phyloP scores from a whole-genome alignment of 2,329 filamentous ascomycete genomes.

The Fusarium praegraminearum region DNA sequence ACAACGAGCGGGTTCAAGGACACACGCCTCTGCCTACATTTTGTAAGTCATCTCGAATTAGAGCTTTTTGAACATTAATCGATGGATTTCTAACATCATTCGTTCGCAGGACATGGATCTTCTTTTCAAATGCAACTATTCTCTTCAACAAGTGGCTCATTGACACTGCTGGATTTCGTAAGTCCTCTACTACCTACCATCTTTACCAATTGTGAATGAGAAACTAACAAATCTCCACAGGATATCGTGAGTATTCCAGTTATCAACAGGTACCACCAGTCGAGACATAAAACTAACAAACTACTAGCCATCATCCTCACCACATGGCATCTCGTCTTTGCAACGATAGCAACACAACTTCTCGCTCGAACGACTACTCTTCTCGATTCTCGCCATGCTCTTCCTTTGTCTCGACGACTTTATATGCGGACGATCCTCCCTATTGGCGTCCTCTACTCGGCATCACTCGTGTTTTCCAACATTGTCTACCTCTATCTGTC shows the following conservation, averaged over 20 bases:
- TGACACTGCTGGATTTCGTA: constrained; percentile 79
- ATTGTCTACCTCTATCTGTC: constrained; percentile 75
- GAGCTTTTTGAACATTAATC: neutral
- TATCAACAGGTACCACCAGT: neutral
- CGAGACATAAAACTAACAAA: constrained; percentile 23
- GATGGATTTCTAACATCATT: constrained; percentile 22
- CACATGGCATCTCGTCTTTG: constrained; percentile 76
- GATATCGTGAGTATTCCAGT: constrained; percentile 50
- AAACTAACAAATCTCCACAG: constrained; percentile 38
- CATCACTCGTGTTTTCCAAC: constrained; percentile 75
- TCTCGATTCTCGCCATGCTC: constrained; percentile 71
- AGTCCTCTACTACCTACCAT: constrained; percentile 52
- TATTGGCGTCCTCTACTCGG: constrained; percentile 74
- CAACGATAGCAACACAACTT: constrained; percentile 73
- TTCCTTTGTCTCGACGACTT: constrained; percentile 70
- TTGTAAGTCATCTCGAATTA: constrained; percentile 40
- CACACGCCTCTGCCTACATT: constrained; percentile 54
- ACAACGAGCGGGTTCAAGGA: constrained; percentile 17
- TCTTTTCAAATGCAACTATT: constrained; percentile 86
- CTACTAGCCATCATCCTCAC: constrained; percentile 67
- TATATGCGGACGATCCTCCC: constrained; percentile 74
- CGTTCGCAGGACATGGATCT: constrained; percentile 75
- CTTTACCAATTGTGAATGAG: neutral
- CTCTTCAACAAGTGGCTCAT: constrained; percentile 94
- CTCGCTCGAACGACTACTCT: constrained; percentile 72